A percentile compares a stretch with the other conserved stretches of the same genome.
phyloP scores from a whole-genome alignment of 2,329 filamentous ascomycete species.

The Microdochium paspali region DNA sequence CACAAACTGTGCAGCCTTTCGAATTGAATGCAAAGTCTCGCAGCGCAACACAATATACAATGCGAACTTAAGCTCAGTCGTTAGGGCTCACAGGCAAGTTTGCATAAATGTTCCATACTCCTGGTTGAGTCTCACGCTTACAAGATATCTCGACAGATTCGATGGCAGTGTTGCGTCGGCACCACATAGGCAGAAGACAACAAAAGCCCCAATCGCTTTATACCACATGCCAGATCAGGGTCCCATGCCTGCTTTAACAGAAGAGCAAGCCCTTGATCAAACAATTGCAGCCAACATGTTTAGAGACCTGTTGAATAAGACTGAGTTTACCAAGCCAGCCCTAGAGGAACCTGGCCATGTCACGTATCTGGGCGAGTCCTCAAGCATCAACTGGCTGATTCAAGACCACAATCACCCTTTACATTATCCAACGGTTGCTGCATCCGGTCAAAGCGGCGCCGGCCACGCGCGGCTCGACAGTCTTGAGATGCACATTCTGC shows the following conservation, averaged over 20 bases:
- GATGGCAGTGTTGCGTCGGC: background rate
- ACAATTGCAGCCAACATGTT: conserved; percentile 68
- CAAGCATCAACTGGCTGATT: conserved; percentile 87
- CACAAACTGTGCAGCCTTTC: conserved; percentile 97
- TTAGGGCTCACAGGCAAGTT: conserved; percentile 12
- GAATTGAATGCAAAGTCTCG: conserved; percentile 95
- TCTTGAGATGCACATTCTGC: conserved; percentile 89
- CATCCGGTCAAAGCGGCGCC: conserved; percentile 75
- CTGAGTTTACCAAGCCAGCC: conserved; percentile 87
- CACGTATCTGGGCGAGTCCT: conserved; percentile 90
- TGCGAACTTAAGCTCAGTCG: conserved; percentile 56
- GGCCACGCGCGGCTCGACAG: conserved; percentile 86
- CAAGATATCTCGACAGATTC: background rate
- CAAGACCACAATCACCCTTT: conserved; percentile 91
- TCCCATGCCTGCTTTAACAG: conserved; percentile 65
- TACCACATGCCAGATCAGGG: conserved; percentile 69
- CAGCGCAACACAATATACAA: conserved; percentile 83
- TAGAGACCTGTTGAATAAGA: conserved; percentile 84
- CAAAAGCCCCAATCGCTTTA: conserved; percentile 39
- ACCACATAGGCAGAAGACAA: conserved; percentile 22
- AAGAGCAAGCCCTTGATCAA: conserved; percentile 73
- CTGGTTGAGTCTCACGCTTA: background rate
- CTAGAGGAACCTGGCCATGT: conserved; percentile 94
- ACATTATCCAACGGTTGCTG: conserved; percentile 89
- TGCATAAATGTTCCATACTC: background rate